Evolutionary conservation across 1,139 yeast genomes (phyloP).

Genomic region (Yamadazyma triangularis): DNA sequence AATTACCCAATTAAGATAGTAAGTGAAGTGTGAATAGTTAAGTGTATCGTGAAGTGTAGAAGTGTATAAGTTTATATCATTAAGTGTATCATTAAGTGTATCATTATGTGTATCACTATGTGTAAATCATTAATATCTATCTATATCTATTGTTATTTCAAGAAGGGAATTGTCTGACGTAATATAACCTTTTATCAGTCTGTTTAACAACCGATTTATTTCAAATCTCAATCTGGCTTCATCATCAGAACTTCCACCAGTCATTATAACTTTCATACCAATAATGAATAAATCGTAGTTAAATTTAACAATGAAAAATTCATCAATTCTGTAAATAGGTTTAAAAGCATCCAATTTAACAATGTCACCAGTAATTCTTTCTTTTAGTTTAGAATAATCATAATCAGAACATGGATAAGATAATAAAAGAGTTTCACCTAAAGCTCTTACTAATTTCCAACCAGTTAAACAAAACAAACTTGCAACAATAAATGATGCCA

Average conservation of each 20-base stretch:
- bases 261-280: constrained; percentile 51
- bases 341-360: constrained; percentile 47
- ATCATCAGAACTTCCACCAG: constrained; percentile 69
- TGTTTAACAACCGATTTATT: constrained; percentile 43
- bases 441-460: constrained; percentile 47
- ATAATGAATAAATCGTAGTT: constrained; percentile 57
- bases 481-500: constrained; percentile 49
- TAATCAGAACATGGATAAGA: constrained; percentile 47
- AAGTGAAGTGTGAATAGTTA: too few relatives aligned
- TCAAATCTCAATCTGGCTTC: constrained; percentile 56
- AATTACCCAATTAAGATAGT: constrained; percentile 22
- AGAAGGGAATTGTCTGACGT: constrained; percentile 27
- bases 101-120: too few relatives aligned
- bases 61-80: too few relatives aligned
- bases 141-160: constrained; percentile 63
- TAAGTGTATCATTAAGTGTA: too few relatives aligned
- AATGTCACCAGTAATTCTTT: constrained; percentile 33
- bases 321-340: constrained; percentile 42
- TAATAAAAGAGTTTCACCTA: constrained; percentile 50
- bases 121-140: constrained; percentile 25
- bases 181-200: constrained; percentile 17
- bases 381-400: constrained; percentile 34
- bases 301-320: constrained; percentile 55
- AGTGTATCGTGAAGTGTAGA: too few relatives aligned
- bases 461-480: constrained; percentile 48